Conservation (phyloP, 768 basidiomycete genomes). For the Tubosaeta sp. region DNA sequence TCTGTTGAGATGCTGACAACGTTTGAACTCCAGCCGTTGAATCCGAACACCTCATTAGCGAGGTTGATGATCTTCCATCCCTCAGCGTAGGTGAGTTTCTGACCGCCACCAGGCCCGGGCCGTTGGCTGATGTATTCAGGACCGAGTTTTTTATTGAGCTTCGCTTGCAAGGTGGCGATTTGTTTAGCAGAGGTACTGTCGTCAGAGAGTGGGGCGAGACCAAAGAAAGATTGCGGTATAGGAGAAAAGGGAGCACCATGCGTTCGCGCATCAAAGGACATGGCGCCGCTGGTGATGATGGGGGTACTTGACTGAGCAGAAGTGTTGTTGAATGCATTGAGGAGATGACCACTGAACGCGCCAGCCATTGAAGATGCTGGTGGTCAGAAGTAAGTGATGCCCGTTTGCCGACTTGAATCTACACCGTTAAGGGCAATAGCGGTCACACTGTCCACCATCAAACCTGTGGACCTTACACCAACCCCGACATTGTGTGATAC, state of each 20-base stretch:
- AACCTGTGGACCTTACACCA: too few species aligned
- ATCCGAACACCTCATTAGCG: slow-evolving; percentile 98
- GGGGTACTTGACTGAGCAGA: slow-evolving; percentile 19
- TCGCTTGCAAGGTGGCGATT: slow-evolving; percentile 71
- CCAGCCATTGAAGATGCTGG: slow-evolving; percentile 46
- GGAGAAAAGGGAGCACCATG: slow-evolving; percentile 35
- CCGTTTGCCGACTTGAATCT: too few species aligned
- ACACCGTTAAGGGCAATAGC: too few species aligned
- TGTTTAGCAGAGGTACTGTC: slow-evolving; percentile 51
- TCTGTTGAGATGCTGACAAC: slow-evolving; percentile 73
- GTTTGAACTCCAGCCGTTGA: slow-evolving; percentile 91
- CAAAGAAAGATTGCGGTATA: neutral
- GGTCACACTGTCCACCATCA: too few species aligned
- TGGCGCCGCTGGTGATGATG: slow-evolving; percentile 44
- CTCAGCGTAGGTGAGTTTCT: slow-evolving; percentile 90
- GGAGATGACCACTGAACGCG: slow-evolving; percentile 54
- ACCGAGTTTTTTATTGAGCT: slow-evolving; percentile 84
- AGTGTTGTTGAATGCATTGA: slow-evolving; percentile 39
- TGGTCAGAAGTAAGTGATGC: slow-evolving; percentile 9
- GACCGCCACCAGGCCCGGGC: slow-evolving; percentile 81
- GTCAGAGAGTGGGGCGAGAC: slow-evolving; percentile 39
- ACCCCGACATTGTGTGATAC: too few species aligned
- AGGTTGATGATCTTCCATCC: slow-evolving; percentile 98
- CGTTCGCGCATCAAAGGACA: slow-evolving; percentile 59
- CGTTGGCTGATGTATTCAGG: slow-evolving; percentile 91